Evolutionary conservation across 257 asterid genomes (phyloP).

Genomic region (Mitragyna speciosa): DNA sequence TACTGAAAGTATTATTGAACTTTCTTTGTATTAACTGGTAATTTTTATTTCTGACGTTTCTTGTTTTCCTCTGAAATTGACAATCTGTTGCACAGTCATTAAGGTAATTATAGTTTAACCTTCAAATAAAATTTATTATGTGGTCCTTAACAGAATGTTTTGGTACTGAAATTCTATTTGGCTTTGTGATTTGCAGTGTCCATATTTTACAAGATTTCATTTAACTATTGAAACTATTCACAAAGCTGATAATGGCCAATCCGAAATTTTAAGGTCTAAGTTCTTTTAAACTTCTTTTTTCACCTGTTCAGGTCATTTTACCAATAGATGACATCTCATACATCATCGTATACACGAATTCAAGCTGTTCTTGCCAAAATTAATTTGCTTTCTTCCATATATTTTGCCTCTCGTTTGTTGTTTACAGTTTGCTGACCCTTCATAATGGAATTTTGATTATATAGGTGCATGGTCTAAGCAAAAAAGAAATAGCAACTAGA

Average conservation of each 20-base stretch:
- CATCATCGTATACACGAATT: neutral
- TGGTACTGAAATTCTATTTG: conserved; percentile 18
- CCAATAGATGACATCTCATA: neutral
- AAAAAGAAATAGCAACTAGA: conserved; percentile 62
- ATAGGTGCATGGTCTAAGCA: conserved; percentile 71
- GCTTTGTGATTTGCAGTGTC: conserved; percentile 53
- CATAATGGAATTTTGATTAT: conserved; percentile 5
- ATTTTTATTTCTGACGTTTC: conserved; percentile 16
- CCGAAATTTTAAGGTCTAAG: conserved; percentile 70
- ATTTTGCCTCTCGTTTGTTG: neutral
- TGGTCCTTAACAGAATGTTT: neutral
- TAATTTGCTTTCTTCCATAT: neutral
- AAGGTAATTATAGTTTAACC: conserved; percentile 43
- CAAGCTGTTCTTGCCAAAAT: conserved; percentile 1
- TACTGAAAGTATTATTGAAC: neutral
- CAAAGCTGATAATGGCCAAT: conserved; percentile 62
- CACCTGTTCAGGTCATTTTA: neutral
- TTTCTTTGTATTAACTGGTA: neutral
- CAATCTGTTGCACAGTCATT: conserved; percentile 50
- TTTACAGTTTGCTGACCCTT: neutral
- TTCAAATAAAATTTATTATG: neutral
- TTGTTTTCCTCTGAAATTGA: conserved; percentile 28
- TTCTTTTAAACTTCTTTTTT: neutral
- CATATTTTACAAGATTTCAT: conserved; percentile 67
- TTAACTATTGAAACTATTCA: conserved; percentile 79